Evolutionary conservation across 768 basidiomycete species (phyloP).

Genomic region (Rhodocollybia butyracea): DNA sequence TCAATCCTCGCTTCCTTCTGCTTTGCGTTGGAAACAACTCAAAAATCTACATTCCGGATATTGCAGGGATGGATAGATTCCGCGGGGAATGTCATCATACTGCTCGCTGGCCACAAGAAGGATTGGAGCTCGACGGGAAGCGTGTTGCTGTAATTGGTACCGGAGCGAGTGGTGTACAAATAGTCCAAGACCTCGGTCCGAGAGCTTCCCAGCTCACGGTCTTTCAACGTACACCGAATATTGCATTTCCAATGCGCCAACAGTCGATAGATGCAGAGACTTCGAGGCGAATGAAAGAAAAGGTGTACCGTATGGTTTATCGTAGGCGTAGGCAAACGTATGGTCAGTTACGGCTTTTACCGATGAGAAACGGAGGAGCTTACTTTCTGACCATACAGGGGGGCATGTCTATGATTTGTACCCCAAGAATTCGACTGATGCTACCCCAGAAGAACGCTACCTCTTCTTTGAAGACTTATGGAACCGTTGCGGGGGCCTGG

Average conservation of each 20-base stretch:
- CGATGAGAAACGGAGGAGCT: not conserved
- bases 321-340: conserved; percentile 20
- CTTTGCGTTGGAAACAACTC: conserved; percentile 23
- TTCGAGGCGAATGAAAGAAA: conserved; percentile 15
- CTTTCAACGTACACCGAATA: conserved; percentile 25
- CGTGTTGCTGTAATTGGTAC: conserved; percentile 25
- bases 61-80: conserved; percentile 21
- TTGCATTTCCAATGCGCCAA: conserved; percentile 22
- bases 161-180: conserved; percentile 10
- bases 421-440: conserved; percentile 10
- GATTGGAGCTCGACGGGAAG: conserved; percentile 19
- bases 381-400: not conserved
- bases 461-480: conserved; percentile 20
- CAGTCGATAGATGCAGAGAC: conserved; percentile 9
- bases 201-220: conserved; percentile 20
- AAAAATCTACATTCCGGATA: conserved; percentile 19
- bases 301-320: conserved; percentile 17
- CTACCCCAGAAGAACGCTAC: conserved; percentile 19
- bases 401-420: conserved; percentile 17
- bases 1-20: conserved; percentile 17
- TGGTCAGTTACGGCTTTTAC: not conserved
- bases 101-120: conserved; percentile 20
- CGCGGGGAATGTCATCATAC: conserved; percentile 21
- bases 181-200: conserved; percentile 21
- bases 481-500: conserved; percentile 16